Evolutionary conservation across 768 basidiomycete genomes (phyloP), one percentile per base, ranked within the genome.

Genomic region (Myochromella boudieri): DNA sequence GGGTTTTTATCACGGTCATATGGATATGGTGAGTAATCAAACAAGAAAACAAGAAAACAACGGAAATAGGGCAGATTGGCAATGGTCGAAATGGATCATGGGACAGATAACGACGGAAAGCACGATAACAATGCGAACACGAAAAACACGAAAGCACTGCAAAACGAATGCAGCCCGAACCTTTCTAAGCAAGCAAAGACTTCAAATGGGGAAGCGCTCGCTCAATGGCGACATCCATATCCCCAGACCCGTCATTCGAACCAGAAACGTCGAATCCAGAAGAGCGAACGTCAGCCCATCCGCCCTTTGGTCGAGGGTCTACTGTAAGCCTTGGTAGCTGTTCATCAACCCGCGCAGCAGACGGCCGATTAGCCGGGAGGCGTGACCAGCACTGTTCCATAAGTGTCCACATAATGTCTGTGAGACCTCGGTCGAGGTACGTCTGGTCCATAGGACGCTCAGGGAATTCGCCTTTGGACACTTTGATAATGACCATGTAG

Each of bases 401-500:
- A 10, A 46, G 37, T 4, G 7, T 28, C 45, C 45, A 46, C 45
- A 46, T 46, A 24, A 11, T 14, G 20, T 46, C 45, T 8, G 36
- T 46, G 24, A 46, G 34, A 17, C 45, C 45, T 9, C 27, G 36
- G 14, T 39, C 10, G 10, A 17, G 6, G 29, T 39, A 38, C 12
- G 17, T 7, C 21, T 12, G 11, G 12, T 26, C 45, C 14, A 32
- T 12, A 8, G 45, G 45, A 15, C 37, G 36, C 18, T 17, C 14
- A 28, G 45, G 45, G 6, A 36, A 37, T n/a, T 46, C 45, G 22
- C 45, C 45, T 20, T 20, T 6, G 4, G 21, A n/a, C 7, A 63
- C 45, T 15, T 47, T 55, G 3, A 54, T 21, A 5, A 63, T 61
- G 10, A 67, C 64, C 3, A 56, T 48, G 7, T 38, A 37, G 40